These are phyloP conservation scores for Cladophialophora bantiana DNA, from an alignment of 2,329 filamentous ascomycete genomes.

Conservation along the genomic window DNA sequence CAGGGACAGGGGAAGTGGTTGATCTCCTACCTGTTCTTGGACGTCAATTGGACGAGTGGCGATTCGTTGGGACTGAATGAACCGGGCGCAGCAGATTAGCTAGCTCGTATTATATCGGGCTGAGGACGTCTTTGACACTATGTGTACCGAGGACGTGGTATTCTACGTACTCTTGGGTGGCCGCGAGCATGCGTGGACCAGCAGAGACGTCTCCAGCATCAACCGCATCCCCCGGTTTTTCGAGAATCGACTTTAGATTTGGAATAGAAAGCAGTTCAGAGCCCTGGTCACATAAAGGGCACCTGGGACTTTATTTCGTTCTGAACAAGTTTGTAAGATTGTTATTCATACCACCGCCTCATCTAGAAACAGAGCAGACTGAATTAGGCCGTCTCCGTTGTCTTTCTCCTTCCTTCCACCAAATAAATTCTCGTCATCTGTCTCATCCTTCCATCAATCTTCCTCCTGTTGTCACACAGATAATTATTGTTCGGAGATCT, in stretches of 20 bases:
- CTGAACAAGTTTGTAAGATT: not conserved
- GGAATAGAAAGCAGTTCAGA: not conserved
- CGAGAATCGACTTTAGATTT: not conserved
- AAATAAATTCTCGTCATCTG: too few species aligned
- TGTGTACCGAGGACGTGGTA: too few species aligned
- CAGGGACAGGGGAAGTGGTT: constrained; percentile 17
- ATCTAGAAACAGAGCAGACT: not conserved
- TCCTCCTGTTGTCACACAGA: too few species aligned
- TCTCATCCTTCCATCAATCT: too few species aligned
- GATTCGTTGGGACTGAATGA: constrained; percentile 32
- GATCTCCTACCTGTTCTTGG: constrained; percentile 32
- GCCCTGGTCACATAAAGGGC: not conserved
- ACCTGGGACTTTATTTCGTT: too few species aligned
- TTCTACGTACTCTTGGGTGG: too few species aligned
- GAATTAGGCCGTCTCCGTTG: constrained; percentile 1
- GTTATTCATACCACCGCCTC: not conserved
- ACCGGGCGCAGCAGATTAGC: constrained; percentile 15
- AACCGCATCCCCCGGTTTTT: too few species aligned
- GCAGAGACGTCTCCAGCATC: too few species aligned
- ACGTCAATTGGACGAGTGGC: constrained; percentile 29
- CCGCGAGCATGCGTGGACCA: too few species aligned
- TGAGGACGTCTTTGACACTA: too few species aligned
- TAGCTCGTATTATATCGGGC: too few species aligned
- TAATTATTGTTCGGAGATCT: constrained; percentile 9
- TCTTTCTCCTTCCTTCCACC: not conserved